Percentiles rank a stretch among this genome's conserved stretches.
phyloP scores from a whole-genome alignment of 2,329 filamentous ascomycete species.

The Cladobotryum protrusum region DNA sequence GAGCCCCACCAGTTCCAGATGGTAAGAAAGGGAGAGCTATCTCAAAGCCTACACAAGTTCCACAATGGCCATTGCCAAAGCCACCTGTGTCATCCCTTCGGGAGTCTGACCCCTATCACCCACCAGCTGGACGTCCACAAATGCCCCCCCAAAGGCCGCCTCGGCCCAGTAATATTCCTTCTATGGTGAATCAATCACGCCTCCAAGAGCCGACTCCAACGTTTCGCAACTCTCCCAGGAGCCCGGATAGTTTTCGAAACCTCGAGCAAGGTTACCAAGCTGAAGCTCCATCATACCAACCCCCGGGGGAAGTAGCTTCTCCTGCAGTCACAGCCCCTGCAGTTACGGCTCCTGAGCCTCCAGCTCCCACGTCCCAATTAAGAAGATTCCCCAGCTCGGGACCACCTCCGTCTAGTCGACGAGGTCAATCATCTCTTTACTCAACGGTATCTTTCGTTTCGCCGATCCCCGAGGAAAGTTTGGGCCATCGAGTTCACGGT shows the following conservation, averaged over 20 bases:
- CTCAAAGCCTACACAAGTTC: conserved; percentile 45
- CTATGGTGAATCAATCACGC: conserved; percentile 50
- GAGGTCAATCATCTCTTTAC: conserved; percentile 59
- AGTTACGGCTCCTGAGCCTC: too few species aligned
- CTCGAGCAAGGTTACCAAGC: conserved; percentile 31
- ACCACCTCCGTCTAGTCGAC: conserved; percentile 54
- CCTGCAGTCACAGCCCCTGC: too few species aligned
- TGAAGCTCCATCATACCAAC: conserved; percentile 38
- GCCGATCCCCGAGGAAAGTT: conserved; percentile 68
- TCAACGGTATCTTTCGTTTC: conserved; percentile 63
- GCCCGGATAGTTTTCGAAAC: conserved; percentile 30
- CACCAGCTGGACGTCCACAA: conserved; percentile 43
- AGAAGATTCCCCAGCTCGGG: conserved; percentile 50
- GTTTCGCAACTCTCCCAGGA: conserved; percentile 31
- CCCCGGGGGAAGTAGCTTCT: too few species aligned
- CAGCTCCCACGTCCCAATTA: conserved; percentile 21
- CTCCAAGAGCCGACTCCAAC: conserved; percentile 50
- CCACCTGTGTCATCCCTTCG: conserved; percentile 30
- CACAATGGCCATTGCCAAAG: conserved; percentile 49
- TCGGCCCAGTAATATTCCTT: conserved; percentile 54
- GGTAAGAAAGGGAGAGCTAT: conserved; percentile 37
- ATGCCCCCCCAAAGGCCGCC: conserved; percentile 52
- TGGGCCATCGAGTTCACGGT: conserved; percentile 49
- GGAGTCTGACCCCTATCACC: conserved; percentile 40
- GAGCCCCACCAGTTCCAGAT: conserved; percentile 15